Base-by-base conservation (phyloP, 1,284 basidiomycete species). In the Moniliella sp. region DNA sequence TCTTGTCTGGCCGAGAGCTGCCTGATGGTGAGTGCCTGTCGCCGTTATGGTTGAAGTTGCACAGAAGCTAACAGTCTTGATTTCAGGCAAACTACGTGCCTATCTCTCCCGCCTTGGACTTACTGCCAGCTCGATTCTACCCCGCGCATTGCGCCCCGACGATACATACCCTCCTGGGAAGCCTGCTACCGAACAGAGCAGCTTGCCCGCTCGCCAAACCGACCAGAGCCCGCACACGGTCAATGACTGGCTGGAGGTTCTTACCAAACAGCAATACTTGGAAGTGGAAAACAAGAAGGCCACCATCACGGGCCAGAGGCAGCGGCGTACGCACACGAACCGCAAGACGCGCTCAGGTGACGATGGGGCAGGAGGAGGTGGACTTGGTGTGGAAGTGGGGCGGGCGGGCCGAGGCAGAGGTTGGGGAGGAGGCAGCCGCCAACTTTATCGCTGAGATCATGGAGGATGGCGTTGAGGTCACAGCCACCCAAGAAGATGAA, bases 351-450 rank as follows among this genome's bases (percentile, higher is more conserved):
- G n/a, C 8, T n/a, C 21, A n/a, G 8, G 21, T n/a, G 21, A n/a
- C 21, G 8, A n/a, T n/a, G 21, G n/a, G n/a, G 8, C 21, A 52
- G 12, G 48, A 54, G 13, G 26, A 19, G 2, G 30, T 56, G 19
- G 58, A 59, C n/a, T n/a, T n/a, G n/a, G n/a, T n/a, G 27, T 61
- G 53, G 49, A 32, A 48, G 15, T 61, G 60, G 60, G 60, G 60
- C 4, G 44, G 50, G 21, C 30, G 60, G 1, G 45, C 51, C 10
- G 53, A 60, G 17, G 38, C 36, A 14, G 60, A 61, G 33, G 32
- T 62, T 3, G 49, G 54, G 1, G 57, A 61, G 38, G 21, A 34
- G 12, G 40, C 43, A 12, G 47, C 59, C 13, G 59, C 49, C 8
- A 31, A 36, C 23, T 49, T 61, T 27, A 42, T 61, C 14, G 27